These are phyloP conservation scores for Alternaria brassicicola DNA, from an alignment of 2,329 filamentous ascomycete genomes.

Conservation along the genomic window DNA sequence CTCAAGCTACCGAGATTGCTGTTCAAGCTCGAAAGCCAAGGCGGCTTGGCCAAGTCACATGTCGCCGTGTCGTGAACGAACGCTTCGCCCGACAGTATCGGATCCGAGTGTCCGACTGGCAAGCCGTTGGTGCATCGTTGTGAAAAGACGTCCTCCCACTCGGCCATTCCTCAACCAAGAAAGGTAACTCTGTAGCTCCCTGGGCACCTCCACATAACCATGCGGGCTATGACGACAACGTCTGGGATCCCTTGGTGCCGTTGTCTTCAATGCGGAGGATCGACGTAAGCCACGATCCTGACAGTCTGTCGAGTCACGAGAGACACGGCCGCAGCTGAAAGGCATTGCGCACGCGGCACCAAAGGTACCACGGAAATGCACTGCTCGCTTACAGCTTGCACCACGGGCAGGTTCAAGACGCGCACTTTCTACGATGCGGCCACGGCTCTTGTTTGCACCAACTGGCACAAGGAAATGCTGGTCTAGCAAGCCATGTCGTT, in stretches of 20 bases:
- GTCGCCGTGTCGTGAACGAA: neutral
- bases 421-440: neutral
- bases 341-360: neutral
- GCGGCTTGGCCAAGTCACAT: slow-evolving; percentile 5
- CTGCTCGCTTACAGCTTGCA: neutral
- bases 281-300: slow-evolving; percentile 6
- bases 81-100: neutral
- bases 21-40: slow-evolving; percentile 7
- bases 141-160: neutral
- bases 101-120: slow-evolving; percentile 9
- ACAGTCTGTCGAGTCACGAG: neutral
- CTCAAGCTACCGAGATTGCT: neutral
- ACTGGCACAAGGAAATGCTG: neutral
- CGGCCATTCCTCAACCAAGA: neutral
- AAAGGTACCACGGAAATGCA: neutral
- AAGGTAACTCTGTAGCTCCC: neutral
- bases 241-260: neutral
- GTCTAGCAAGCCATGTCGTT: neutral
- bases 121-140: neutral
- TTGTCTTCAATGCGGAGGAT: slow-evolving; percentile 1
- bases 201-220: neutral
- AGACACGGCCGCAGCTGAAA: neutral
- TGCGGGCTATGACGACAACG: neutral
- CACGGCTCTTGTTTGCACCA: neutral
- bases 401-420: neutral